Evolutionary conservation across 176 grass and related monocot genomes (phyloP).

Genomic region (Triticum timopheevii): DNA sequence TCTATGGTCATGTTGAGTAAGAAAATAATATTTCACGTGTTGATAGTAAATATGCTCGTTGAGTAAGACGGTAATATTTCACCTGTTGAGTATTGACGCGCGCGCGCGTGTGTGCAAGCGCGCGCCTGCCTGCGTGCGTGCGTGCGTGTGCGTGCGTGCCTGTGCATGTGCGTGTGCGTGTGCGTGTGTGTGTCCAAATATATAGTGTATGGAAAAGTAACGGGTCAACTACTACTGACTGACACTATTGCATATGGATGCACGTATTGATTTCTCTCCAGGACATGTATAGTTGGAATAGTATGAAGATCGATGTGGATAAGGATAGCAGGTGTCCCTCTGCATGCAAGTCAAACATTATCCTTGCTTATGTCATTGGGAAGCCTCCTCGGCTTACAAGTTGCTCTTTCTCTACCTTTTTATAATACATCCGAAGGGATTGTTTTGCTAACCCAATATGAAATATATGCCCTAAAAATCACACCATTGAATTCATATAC

Average conservation of each 20-base stretch:
- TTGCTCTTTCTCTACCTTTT: background rate
- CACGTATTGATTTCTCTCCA: background rate
- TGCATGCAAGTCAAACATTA: background rate
- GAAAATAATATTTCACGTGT: background rate
- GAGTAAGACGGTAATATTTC: too few relatives aligned
- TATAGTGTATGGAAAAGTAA: background rate
- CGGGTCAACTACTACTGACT: background rate
- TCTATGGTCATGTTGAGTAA: background rate
- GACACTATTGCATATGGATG: background rate
- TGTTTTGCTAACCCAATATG: too few relatives aligned
- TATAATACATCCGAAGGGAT: too few relatives aligned
- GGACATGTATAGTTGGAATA: background rate
- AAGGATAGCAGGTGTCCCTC: background rate
- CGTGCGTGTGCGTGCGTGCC: too few relatives aligned
- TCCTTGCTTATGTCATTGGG: background rate
- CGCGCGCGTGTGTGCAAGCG: too few relatives aligned
- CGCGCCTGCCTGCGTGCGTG: too few relatives aligned
- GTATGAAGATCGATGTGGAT: background rate
- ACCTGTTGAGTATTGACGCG: background rate
- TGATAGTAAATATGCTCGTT: background rate
- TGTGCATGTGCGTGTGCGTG: too few relatives aligned
- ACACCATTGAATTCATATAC: too few relatives aligned
- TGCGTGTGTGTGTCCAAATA: background rate
- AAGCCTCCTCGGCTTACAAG: background rate
- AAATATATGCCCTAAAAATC: too few relatives aligned